A percentile compares a stretch with the other conserved stretches of the same genome.
Conservation (phyloP, 176 grass and related monocot genomes). For the Aechmea fasciata region DNA sequence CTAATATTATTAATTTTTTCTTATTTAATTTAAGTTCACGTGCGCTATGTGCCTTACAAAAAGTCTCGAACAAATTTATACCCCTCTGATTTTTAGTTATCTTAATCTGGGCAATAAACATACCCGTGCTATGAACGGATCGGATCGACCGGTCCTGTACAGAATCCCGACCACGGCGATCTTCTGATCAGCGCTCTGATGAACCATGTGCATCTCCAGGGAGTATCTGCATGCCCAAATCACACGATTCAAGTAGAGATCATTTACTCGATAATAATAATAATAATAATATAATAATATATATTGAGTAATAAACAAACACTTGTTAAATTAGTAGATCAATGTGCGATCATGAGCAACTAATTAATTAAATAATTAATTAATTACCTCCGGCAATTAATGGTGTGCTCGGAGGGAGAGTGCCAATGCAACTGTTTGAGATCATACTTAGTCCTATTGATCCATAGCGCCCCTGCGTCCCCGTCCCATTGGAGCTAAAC, state of each 20-base stretch:
- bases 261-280: too few relatives aligned
- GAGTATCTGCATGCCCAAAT: conserved; percentile 28
- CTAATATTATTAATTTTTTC: too few relatives aligned
- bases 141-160: conserved; percentile 29
- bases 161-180: conserved; percentile 46
- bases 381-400: conserved; percentile 35
- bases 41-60: too few relatives aligned
- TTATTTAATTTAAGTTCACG: too few relatives aligned
- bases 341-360: not conserved
- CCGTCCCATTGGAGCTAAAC: conserved; percentile 30
- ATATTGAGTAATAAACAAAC: too few relatives aligned
- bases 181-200: conserved; percentile 30
- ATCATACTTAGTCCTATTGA: conserved; percentile 41
- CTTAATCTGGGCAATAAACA: not conserved
- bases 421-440: conserved; percentile 72
- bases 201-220: conserved; percentile 74
- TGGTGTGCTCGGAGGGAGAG: conserved; percentile 59
- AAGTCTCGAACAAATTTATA: too few relatives aligned
- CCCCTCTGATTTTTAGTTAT: too few relatives aligned
- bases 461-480: conserved; percentile 42
- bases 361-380: not conserved
- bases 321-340: not conserved
- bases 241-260: not conserved
- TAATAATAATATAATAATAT: too few relatives aligned
- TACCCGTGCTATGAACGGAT: conserved; percentile 42